Conservation (phyloP, 352 stramenopile species). For the Pythium folliculosum region DNA sequence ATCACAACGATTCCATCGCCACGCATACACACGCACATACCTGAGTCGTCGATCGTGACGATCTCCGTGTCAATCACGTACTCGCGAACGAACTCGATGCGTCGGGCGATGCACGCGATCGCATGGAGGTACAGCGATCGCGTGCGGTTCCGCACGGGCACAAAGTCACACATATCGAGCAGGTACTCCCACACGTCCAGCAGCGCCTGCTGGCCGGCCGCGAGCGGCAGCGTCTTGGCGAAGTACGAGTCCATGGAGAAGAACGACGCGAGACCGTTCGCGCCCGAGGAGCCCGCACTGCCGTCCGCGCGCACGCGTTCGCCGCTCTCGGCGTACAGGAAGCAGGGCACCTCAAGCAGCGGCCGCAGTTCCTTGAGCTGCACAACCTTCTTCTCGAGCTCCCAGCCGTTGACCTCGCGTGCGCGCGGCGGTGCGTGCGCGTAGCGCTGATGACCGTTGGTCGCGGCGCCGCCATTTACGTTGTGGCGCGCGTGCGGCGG, state of each 20-base stretch:
- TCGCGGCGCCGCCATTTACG: slow-evolving; percentile 29
- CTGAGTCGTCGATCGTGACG: slow-evolving; percentile 44
- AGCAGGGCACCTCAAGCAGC: slow-evolving; percentile 66
- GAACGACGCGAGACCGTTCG: slow-evolving; percentile 23
- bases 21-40: slow-evolving; percentile 23
- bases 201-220: slow-evolving; percentile 65
- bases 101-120: slow-evolving; percentile 70
- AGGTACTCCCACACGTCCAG: slow-evolving; percentile 82
- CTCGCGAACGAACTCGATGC: slow-evolving; percentile 77
- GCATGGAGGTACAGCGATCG: slow-evolving; percentile 72
- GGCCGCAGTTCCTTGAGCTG: slow-evolving; percentile 58
- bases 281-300: background rate
- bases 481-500: background rate
- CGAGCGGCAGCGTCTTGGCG: slow-evolving; percentile 72
- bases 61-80: slow-evolving; percentile 59
- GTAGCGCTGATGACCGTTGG: background rate
- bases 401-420: slow-evolving; percentile 70
- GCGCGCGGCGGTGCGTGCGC: slow-evolving; percentile 27
- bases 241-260: slow-evolving; percentile 61
- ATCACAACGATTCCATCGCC: background rate
- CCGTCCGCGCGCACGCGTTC: slow-evolving; percentile 14
- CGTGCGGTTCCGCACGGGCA: slow-evolving; percentile 72
- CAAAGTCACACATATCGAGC: slow-evolving; percentile 81
- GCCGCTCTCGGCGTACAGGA: slow-evolving; percentile 78
- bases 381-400: slow-evolving; percentile 80